Percentiles rank a stretch among this genome's conserved stretches.
phyloP scores from a whole-genome alignment of 306 rosid genomes.

The Purshia tridentata region DNA sequence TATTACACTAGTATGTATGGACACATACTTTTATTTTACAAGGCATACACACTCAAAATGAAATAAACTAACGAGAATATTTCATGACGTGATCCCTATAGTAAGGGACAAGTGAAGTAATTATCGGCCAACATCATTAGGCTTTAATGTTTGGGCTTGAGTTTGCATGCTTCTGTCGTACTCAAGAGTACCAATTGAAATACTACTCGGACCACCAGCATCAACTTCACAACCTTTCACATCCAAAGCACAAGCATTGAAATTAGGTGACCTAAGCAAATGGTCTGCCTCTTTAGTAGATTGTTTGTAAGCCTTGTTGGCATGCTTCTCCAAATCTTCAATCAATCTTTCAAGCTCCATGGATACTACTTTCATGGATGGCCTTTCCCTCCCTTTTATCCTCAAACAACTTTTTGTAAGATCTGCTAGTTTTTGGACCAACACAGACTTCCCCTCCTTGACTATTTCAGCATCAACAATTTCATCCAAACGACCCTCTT shows the following conservation, averaged over 20 bases:
- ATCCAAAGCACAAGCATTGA: not conserved
- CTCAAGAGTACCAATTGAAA: not conserved
- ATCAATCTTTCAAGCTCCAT: too few species aligned
- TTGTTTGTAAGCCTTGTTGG: not conserved
- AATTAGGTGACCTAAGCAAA: not conserved
- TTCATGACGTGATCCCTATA: not conserved
- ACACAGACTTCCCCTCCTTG: not conserved
- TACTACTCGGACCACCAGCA: too few species aligned
- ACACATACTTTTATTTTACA: too few species aligned
- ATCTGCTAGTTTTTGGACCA: not conserved
- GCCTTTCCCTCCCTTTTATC: slow-evolving; percentile 10
- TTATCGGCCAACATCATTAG: not conserved
- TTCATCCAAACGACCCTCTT: not conserved
- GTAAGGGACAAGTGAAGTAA: not conserved
- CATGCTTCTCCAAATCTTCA: too few species aligned
- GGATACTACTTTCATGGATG: slow-evolving; percentile 8
- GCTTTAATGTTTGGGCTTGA: not conserved
- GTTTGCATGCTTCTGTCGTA: not conserved
- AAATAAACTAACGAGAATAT: not conserved
- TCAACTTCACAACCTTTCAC: not conserved
- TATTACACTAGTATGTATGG: too few species aligned
- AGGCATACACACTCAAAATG: too few species aligned
- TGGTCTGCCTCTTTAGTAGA: not conserved
- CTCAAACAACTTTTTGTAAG: not conserved
- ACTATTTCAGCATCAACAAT: not conserved